Evolutionary conservation across 495 filamentous ascomycete species (phyloP).

Genomic region (Viridothelium virens): DNA sequence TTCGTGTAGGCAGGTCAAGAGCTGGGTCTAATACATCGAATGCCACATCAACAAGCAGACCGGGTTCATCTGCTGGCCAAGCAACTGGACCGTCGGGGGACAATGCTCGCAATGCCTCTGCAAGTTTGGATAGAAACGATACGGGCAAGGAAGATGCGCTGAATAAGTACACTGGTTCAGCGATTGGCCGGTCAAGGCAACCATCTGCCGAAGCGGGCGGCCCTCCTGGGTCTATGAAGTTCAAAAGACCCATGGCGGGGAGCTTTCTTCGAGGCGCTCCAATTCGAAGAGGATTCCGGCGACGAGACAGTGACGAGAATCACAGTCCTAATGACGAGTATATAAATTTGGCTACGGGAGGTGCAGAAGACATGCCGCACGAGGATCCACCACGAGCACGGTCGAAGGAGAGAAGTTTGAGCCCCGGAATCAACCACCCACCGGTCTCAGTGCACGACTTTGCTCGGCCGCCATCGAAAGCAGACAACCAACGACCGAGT

Average conservation of each 20-base stretch:
- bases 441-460: slow-evolving; percentile 27
- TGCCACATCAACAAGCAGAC: slow-evolving; percentile 17
- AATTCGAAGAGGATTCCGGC: slow-evolving; percentile 24
- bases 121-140: slow-evolving; percentile 3
- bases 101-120: neutral
- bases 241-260: slow-evolving; percentile 25
- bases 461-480: slow-evolving; percentile 13
- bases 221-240: slow-evolving; percentile 21
- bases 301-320: slow-evolving; percentile 27
- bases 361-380: slow-evolving; percentile 15
- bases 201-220: slow-evolving; percentile 18
- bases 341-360: slow-evolving; percentile 9
- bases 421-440: slow-evolving; percentile 17
- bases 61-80: slow-evolving; percentile 14
- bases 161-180: slow-evolving; percentile 15
- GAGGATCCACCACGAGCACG: slow-evolving; percentile 8
- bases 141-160: slow-evolving; percentile 10
- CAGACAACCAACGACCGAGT: neutral
- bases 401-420: slow-evolving; percentile 22
- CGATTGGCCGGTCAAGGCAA: slow-evolving; percentile 19
- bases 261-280: slow-evolving; percentile 24
- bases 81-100: slow-evolving; percentile 12
- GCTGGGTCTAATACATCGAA: slow-evolving; percentile 22
- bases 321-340: slow-evolving; percentile 23
- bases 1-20: slow-evolving; percentile 20